A percentile compares a stretch with the other conserved stretches of the same genome.
Conservation (phyloP, 1,284 basidiomycete genomes). For the Anthracocystis walkeri region DNA sequence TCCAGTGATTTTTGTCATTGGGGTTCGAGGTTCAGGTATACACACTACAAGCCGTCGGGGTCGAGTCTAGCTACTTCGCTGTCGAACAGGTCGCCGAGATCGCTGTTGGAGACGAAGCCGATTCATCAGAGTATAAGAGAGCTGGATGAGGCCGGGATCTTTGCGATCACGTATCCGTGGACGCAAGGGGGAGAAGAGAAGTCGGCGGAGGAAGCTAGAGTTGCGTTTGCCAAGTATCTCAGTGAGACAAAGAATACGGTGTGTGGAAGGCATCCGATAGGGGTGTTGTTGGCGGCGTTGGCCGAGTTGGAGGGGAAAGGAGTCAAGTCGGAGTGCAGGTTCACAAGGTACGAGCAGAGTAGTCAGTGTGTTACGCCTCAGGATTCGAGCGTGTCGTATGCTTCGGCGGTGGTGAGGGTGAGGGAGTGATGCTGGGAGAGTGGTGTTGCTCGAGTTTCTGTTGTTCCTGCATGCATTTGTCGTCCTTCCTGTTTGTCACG, state of each 20-base stretch:
- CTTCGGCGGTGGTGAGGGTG: conserved; percentile 76
- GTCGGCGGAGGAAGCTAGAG: conserved; percentile 48
- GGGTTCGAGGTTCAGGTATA: conserved; percentile 83
- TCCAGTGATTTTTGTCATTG: conserved; percentile 99
- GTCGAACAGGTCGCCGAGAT: conserved; percentile 10
- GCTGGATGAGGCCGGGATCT: conserved; percentile 84
- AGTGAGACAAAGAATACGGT: conserved; percentile 91
- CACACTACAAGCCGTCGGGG: conserved; percentile 83
- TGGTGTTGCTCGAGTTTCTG: too few relatives aligned
- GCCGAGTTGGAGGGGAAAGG: conserved; percentile 74
- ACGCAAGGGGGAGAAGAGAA: conserved; percentile 57
- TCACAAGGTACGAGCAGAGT: conserved; percentile 76
- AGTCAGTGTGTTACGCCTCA: conserved; percentile 77
- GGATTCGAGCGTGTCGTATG: conserved; percentile 95
- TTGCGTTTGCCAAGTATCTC: conserved; percentile 76
- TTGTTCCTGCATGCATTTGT: too few relatives aligned
- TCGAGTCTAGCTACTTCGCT: conserved; percentile 66
- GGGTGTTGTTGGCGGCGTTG: conserved; percentile 85
- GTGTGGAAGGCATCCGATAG: conserved; percentile 94
- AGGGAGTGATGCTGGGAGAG: neutral
- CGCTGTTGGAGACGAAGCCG: conserved; percentile 22
- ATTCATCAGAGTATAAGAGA: conserved; percentile 76
- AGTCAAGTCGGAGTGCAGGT: conserved; percentile 48
- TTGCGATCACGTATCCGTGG: conserved; percentile 75
- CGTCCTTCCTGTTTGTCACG: too few relatives aligned